These are phyloP conservation scores for Paramecium primaurelia DNA, from an alignment of 73 alveolate genomes.

Conservation along the genomic window DNA sequence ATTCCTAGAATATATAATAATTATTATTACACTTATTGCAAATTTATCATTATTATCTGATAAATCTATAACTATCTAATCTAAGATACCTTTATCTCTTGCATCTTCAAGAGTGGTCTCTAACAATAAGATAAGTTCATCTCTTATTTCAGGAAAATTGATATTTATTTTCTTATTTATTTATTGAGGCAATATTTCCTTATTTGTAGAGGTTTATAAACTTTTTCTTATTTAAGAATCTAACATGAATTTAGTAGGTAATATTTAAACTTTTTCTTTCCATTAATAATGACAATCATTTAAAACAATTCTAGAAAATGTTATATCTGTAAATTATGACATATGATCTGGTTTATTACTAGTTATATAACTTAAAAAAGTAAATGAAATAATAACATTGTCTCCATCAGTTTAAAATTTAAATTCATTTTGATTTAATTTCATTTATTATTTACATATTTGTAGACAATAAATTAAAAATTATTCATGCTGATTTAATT, in stretches of 20 bases:
- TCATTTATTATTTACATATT: neutral
- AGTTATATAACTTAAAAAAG: neutral
- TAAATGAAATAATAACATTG: neutral
- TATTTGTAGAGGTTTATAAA: neutral
- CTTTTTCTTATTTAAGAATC: neutral
- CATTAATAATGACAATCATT: neutral
- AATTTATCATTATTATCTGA: neutral
- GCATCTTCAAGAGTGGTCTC: neutral
- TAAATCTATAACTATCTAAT: neutral
- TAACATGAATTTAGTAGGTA: neutral
- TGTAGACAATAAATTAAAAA: neutral
- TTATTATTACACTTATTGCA: neutral
- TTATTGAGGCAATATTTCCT: neutral
- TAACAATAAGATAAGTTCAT: neutral
- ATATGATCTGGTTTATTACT: neutral
- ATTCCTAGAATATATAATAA: neutral
- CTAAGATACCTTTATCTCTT: neutral
- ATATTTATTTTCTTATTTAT: neutral
- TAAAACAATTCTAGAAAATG: neutral
- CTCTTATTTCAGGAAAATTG: neutral
- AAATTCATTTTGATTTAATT: neutral
- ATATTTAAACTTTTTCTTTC: neutral
- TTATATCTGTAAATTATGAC: neutral
- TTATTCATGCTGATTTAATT: neutral
- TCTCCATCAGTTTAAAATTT: neutral